These are phyloP conservation scores for Coemansia umbellata DNA, from an alignment of 192 early-diverging fungal genomes.

Conservation along the genomic window DNA sequence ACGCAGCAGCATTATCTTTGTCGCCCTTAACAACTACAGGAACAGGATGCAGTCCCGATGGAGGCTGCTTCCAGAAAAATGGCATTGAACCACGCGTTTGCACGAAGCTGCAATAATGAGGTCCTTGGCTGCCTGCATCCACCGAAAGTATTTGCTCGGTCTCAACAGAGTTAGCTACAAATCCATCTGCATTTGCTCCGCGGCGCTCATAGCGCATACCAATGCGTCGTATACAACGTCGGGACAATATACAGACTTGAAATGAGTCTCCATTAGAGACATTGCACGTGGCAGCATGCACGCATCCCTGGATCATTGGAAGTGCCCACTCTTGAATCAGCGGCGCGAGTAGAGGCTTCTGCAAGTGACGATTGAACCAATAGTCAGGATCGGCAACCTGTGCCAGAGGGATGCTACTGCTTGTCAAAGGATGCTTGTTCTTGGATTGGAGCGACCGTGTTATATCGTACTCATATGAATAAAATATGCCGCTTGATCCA, in stretches of 20 bases:
- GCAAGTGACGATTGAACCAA: conserved; percentile 44
- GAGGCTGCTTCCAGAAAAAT: conserved; percentile 69
- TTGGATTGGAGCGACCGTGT: conserved; percentile 40
- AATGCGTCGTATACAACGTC: conserved; percentile 54
- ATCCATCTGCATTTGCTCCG: conserved; percentile 80
- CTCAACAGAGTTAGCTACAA: conserved; percentile 95
- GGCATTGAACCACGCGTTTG: conserved; percentile 91
- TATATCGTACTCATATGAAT: conserved; percentile 38
- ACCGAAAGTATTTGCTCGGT: conserved; percentile 84
- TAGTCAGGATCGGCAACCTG: conserved; percentile 20
- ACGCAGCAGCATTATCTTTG: conserved; percentile 54
- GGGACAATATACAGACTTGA: conserved; percentile 64
- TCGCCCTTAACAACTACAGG: conserved; percentile 56
- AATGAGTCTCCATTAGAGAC: conserved; percentile 56
- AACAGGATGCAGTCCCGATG: conserved; percentile 64
- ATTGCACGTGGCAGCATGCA: conserved; percentile 60
- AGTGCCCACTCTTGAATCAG: conserved; percentile 23
- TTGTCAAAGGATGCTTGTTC: not conserved
- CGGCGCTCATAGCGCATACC: conserved; percentile 87
- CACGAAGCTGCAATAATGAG: conserved; percentile 70
- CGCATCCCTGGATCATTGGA: conserved; percentile 66
- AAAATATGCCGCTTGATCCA: conserved; percentile 37
- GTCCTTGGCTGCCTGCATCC: conserved; percentile 32
- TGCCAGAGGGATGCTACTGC: conserved; percentile 1
- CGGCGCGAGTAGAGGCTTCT: conserved; percentile 12